Evolutionary conservation across 148 eudicot species (phyloP), one percentile per base, ranked within the genome.

Genomic region (Arctostaphylos glauca): DNA sequence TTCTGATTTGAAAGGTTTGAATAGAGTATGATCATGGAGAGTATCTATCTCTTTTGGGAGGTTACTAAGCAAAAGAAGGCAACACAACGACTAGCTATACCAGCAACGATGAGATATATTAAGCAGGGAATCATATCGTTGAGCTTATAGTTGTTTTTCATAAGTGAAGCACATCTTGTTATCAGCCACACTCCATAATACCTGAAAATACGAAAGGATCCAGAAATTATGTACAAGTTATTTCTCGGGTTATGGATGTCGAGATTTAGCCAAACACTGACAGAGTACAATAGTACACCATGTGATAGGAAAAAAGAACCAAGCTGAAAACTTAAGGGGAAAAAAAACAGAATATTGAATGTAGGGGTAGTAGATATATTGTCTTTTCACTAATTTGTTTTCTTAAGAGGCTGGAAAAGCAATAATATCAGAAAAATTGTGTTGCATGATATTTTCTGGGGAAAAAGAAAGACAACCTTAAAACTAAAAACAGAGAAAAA

Each of bases 131-230:
- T 82, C 90, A 89, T 92, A 64, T 94, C 86, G n/a, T 84, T 25
- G 43, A 95, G 94, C 58, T 91, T 55, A 77, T 92, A 95, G 49
- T 87, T 84, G 77, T 85, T 89, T 68, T 83, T 84, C 62, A 80
- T 82, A 2, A 94, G 81, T 16, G 94, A 89, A 67, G 95, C 98
- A 77, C 98, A 95, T 66, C 98, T 89, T 80, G 95, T 92, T 58
- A 95, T 86, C 70, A 94, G 83, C 98, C 98, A 95, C 67, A 94
- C 98, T 58, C 96, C 98, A 4, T 88, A 83, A 66, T 95, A 95
- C 91, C 98, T 95, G 88, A 48, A 81, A 23, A 66, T 52, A 23
- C 15, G 64, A 2, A 55, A 52, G 25, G 12, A 71, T 49, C 58
- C 46, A 46, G 9, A 15, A 15, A 46, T 18, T 10, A 25, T 21